Conservation (phyloP, 2,329 filamentous ascomycete genomes). For the Acarospora socialis region DNA sequence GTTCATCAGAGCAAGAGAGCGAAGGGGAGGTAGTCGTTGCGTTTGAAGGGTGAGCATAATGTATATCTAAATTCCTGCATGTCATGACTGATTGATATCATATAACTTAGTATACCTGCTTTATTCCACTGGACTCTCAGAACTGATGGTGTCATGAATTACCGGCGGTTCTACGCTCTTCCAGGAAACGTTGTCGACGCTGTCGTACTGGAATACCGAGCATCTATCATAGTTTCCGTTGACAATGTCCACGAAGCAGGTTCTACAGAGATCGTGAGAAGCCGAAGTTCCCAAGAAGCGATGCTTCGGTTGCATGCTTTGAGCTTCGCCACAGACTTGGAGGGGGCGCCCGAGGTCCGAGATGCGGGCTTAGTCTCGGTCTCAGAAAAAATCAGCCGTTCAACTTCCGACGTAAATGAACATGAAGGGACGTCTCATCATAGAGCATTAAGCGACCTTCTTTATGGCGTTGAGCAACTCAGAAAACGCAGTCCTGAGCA, state of each 20-base stretch:
- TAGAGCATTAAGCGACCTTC: constrained; percentile 28
- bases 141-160: constrained; percentile 35
- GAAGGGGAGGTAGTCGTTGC: constrained; percentile 33
- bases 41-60: constrained; percentile 41
- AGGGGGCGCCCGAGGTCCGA: too few relatives aligned
- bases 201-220: constrained; percentile 19
- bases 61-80: neutral
- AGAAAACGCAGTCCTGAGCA: constrained; percentile 29
- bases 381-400: too few relatives aligned
- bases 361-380: too few relatives aligned
- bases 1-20: constrained; percentile 5
- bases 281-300: constrained; percentile 5
- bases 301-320: constrained; percentile 5
- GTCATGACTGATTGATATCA: neutral
- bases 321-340: too few relatives aligned
- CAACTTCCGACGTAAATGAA: too few relatives aligned
- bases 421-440: constrained; percentile 18
- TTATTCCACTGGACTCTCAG: constrained; percentile 51
- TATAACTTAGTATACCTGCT: constrained; percentile 37
- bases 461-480: constrained; percentile 35
- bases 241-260: constrained; percentile 38
- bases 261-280: constrained; percentile 30
- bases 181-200: constrained; percentile 53
- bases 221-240: constrained; percentile 34
- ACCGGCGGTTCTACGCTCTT: constrained; percentile 39